Base-by-base conservation (phyloP, 495 filamentous ascomycete genomes). In the Rusavskia elegans region DNA sequence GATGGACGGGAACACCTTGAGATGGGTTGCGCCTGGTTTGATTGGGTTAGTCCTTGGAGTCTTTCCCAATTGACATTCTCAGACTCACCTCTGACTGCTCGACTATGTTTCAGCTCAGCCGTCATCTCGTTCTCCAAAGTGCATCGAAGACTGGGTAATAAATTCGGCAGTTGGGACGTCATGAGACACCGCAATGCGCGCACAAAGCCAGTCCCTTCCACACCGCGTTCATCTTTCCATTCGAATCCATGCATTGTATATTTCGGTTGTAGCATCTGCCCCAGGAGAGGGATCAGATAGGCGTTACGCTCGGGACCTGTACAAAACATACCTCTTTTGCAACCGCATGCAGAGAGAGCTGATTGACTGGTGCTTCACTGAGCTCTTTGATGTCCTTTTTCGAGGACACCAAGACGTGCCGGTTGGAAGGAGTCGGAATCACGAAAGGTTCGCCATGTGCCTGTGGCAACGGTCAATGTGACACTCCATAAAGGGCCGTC, bases 161-260 rank as follows among this genome's bases (percentile, higher is more conserved):
- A 30, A 6, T 52, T 16, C 3, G 58, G 62, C 0, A 64, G 54
- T 25, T 64, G 52, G 37, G 54, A 53, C 9, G 62, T 63, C 25
- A 66, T 44, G 1, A 64, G 44, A 5, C 53, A 57, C 6, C 62
- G 55, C 20, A 66, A 53, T n/a, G 63, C 55, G 8, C 60, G 57
- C 2, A 64, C 45, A 52, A 63, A 64, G 0, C 58, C 58, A 25
- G 51, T 50, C 10, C 62, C 58, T 30, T 63, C 58, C 11, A 49
- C 48, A 2, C 62, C 63, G 11, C 60, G n/a, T 29, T 50, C 36
- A 37, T 62, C 59, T 32, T 53, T 51, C 60, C 55, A 62, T 8
- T 58, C 53, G 54, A 65, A 63, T n/a, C 55, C 59, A 25, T 51
- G 19, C 63, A 65, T 65, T 0, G 63, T 63, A 37, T 63, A 57